A percentile compares a stretch with the other conserved stretches of the same genome.
Conservation (phyloP, 345 rosid genomes). For the Adansonia digitata region DNA sequence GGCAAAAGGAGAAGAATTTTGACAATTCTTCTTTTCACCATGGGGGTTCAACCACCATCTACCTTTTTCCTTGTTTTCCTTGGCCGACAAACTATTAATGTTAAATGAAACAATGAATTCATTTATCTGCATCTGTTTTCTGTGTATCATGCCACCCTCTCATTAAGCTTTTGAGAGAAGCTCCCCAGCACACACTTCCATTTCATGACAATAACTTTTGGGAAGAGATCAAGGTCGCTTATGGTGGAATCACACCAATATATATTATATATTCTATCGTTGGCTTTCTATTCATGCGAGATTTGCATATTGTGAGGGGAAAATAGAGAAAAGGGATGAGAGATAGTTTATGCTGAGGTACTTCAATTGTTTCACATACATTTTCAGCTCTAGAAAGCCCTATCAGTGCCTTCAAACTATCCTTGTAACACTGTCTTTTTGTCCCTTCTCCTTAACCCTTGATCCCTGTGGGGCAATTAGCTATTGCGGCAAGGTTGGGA, state of each 20-base stretch:
- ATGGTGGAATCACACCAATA: neutral
- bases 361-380: neutral
- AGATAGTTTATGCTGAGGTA: neutral
- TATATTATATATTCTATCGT: neutral
- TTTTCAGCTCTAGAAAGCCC: neutral
- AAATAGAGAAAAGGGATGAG: neutral
- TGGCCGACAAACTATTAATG: slow-evolving; percentile 23
- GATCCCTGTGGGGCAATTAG: neutral
- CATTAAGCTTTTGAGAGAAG: slow-evolving; percentile 10
- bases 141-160: slow-evolving; percentile 1
- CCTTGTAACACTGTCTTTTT: neutral
- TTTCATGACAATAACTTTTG: neutral
- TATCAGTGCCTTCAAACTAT: slow-evolving; percentile 3
- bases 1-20: slow-evolving; percentile 2
- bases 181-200: slow-evolving; percentile 18
- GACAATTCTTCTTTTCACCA: slow-evolving; percentile 15
- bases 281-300: slow-evolving; percentile 4
- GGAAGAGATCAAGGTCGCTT: neutral
- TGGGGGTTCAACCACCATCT: slow-evolving; percentile 83
- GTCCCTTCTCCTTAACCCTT: neutral
- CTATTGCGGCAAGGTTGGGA: neutral
- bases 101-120: slow-evolving; percentile 51
- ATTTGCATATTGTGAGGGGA: slow-evolving; percentile 2
- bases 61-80: slow-evolving; percentile 45
- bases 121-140: slow-evolving; percentile 19